phyloP scores from a whole-genome alignment of 2,329 filamentous ascomycete genomes.

The Talaromyces islandicus region DNA sequence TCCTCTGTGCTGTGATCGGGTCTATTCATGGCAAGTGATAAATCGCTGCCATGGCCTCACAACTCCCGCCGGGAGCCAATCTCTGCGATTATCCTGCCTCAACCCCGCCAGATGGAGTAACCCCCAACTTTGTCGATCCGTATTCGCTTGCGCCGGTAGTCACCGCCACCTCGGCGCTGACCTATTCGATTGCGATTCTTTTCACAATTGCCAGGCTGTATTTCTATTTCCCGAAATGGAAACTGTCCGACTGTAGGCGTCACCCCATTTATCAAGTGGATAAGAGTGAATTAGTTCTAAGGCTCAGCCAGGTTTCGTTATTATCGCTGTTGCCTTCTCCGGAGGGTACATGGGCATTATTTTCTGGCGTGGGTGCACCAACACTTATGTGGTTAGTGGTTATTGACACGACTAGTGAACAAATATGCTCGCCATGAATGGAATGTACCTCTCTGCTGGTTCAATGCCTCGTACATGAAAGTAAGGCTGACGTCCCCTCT shows the following conservation, averaged over 20 bases:
- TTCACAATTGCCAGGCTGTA: not conserved
- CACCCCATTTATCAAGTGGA: not conserved
- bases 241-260: not conserved
- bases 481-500: not conserved
- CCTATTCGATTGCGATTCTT: not conserved
- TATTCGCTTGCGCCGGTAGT: not conserved
- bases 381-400: not conserved
- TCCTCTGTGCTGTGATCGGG: not conserved
- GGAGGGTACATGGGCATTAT: not conserved
- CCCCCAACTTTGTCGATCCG: not conserved
- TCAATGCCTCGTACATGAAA: not conserved
- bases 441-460: not conserved
- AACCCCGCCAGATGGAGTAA: not conserved
- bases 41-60: not conserved
- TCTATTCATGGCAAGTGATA: not conserved
- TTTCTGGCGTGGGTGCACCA: not conserved
- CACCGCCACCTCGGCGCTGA: not conserved
- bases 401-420: not conserved
- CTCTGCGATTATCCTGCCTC: not conserved
- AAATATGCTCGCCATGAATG: not conserved
- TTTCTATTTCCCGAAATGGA: not conserved
- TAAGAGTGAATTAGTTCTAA: not conserved
- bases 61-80: not conserved
- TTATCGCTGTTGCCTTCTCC: not conserved
- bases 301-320: not conserved